These are phyloP conservation scores for Hysterium pulicare DNA, from an alignment of 2,329 filamentous ascomycete species.

Conservation along the genomic window DNA sequence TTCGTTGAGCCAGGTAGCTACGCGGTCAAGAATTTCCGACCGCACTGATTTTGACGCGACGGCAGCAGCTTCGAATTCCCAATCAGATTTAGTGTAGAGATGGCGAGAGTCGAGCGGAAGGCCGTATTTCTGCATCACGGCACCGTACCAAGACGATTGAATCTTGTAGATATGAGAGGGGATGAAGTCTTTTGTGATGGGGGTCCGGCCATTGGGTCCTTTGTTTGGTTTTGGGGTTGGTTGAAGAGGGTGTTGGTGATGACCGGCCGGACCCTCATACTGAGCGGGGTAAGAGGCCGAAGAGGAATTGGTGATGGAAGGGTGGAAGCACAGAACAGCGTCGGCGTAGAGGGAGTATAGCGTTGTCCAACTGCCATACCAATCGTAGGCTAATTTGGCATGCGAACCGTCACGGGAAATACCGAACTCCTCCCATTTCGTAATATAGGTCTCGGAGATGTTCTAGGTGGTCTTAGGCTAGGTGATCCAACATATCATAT, in stretches of 20 bases:
- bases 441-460: conserved; percentile 64
- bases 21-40: conserved; percentile 67
- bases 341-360: conserved; percentile 85
- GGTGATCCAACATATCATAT: too few relatives aligned
- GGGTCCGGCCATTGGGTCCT: conserved; percentile 16
- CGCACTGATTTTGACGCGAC: conserved; percentile 68
- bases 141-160: conserved; percentile 77
- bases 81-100: conserved; percentile 84
- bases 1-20: conserved; percentile 81
- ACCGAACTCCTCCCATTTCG: conserved; percentile 67
- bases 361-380: conserved; percentile 78
- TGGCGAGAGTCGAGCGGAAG: conserved; percentile 79
- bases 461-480: too few relatives aligned
- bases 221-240: conserved; percentile 5
- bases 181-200: conserved; percentile 57
- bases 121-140: conserved; percentile 76
- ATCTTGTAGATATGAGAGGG: conserved; percentile 72
- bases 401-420: conserved; percentile 68
- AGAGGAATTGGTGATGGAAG: conserved; percentile 43
- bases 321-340: conserved; percentile 75
- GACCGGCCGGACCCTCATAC: not conserved
- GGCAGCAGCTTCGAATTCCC: conserved; percentile 85
- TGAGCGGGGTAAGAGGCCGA: conserved; percentile 7
- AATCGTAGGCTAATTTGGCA: conserved; percentile 75
- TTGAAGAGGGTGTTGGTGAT: conserved; percentile 20